These are phyloP conservation scores for Toxicodendron radicans DNA, from an alignment of 345 rosid genomes.

Conservation along the genomic window DNA sequence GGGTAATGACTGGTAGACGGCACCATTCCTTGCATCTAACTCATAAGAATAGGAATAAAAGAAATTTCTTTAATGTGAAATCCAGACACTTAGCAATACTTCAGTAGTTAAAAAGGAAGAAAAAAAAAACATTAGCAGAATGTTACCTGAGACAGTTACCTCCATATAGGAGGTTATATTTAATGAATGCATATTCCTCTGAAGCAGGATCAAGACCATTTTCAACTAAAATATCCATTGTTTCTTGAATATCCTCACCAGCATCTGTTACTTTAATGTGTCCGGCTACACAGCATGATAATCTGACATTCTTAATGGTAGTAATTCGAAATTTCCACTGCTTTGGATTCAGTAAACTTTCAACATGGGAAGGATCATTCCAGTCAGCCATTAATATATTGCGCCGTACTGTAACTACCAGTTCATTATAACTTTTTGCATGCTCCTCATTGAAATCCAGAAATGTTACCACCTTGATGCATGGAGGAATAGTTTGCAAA, in stretches of 20 bases:
- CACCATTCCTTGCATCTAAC: conserved; percentile 96
- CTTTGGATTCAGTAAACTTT: conserved; percentile 91
- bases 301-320: conserved; percentile 76
- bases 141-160: conserved; percentile 81
- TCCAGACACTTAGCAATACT: conserved; percentile 6
- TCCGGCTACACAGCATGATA: conserved; percentile 97
- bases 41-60: conserved; percentile 5
- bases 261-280: conserved; percentile 82
- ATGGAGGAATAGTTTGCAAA: conserved; percentile 86
- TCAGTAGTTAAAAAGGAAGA: background rate
- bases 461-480: conserved; percentile 75
- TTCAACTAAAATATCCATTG: conserved; percentile 77
- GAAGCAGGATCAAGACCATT: conserved; percentile 59
- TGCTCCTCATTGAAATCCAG: conserved; percentile 76
- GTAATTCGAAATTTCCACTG: conserved; percentile 87
- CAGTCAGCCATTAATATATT: conserved; percentile 95
- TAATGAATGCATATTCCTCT: conserved; percentile 67
- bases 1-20: conserved; percentile 88
- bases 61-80: background rate
- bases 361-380: conserved; percentile 98
- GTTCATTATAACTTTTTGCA: conserved; percentile 91
- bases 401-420: conserved; percentile 87
- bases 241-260: conserved; percentile 92
- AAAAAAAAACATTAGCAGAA: conserved; percentile 15
- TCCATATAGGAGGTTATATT: conserved; percentile 70